Evolutionary conservation across 208 protist genomes (phyloP), one percentile per base, ranked within the genome.

Genomic region (Blastocrithidia nonstop): DNA sequence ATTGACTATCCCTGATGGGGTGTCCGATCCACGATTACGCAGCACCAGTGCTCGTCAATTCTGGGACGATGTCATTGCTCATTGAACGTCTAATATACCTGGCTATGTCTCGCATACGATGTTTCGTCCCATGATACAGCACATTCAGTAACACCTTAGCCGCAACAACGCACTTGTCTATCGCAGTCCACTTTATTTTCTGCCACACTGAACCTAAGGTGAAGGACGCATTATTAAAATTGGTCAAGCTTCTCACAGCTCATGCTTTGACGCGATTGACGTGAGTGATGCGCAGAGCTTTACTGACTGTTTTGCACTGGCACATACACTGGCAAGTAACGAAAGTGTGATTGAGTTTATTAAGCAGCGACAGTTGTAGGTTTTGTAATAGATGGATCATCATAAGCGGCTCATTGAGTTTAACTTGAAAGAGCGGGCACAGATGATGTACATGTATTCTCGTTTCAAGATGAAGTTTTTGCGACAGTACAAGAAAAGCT

Each of bases 391-490:
- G 59, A 43, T 91, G 28, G 80, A 93, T 49, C 61, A 88, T 57
- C 85, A 93, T 57, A 61, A 73, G 4, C 56, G 54, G 11, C 56
- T 93, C 22, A 70, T 69, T 7, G 47, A 82, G 26, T 93, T 83
- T 43, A 64, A 57, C 40, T 48, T 93, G 22, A 85, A 80, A 71
- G 85, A 93, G 66, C 70, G 85, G 0, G 68, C 75, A 3, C 85
- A 93, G 60, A 55, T 87, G 53, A 56, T 75, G 24, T 93, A 90
- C 72, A 89, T 93, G 71, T 44, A 52, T 21, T 82, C 78, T 8
- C 76, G 85, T 16, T 93, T 93, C 48, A 65, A 68, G 27, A 93
- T 93, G 85, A 93, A 93, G 58, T 76, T 93, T 31, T 43, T 93
- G 66, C 70, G 81, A 28, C 68, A 73, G 47, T 93, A 90, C 59